These are phyloP conservation scores for Physcia stellaris DNA, from an alignment of 495 filamentous ascomycete genomes.

Conservation along the genomic window DNA sequence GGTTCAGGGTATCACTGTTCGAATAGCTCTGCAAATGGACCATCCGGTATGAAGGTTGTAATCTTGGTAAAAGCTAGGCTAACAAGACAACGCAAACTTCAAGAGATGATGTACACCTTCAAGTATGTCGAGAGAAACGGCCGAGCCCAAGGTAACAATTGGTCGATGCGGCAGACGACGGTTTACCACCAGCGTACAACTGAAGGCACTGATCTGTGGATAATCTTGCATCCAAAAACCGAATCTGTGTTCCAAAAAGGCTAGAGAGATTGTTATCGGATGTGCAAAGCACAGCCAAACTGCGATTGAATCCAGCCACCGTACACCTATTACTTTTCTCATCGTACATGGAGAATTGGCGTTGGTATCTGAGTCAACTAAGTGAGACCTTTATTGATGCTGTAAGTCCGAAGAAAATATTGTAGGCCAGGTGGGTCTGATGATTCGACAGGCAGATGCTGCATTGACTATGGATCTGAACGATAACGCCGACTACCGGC, in stretches of 20 bases:
- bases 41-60: not conserved
- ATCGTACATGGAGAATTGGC: constrained; percentile 15
- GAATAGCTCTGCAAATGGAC: constrained; percentile 2
- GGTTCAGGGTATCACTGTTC: constrained; percentile 1
- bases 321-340: constrained; percentile 12
- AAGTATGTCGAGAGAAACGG: constrained; percentile 11
- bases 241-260: constrained; percentile 6
- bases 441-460: constrained; percentile 1
- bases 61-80: no score
- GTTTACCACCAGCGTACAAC: constrained; percentile 10
- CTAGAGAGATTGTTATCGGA: constrained; percentile 1
- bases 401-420: not conserved
- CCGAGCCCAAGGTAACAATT: not conserved
- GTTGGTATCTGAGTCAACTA: constrained; percentile 15
- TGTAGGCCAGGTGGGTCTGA: no score
- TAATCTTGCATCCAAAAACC: constrained; percentile 8
- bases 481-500: constrained; percentile 2
- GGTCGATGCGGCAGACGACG: constrained; percentile 12
- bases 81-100: no score
- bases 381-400: constrained; percentile 3
- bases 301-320: constrained; percentile 6
- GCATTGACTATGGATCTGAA: constrained; percentile 7
- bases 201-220: constrained; percentile 10
- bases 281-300: not conserved
- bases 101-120: constrained; percentile 10